These are phyloP conservation scores for Pseudoturritis turrita DNA, from an alignment of 345 rosid genomes.

Conservation along the genomic window DNA sequence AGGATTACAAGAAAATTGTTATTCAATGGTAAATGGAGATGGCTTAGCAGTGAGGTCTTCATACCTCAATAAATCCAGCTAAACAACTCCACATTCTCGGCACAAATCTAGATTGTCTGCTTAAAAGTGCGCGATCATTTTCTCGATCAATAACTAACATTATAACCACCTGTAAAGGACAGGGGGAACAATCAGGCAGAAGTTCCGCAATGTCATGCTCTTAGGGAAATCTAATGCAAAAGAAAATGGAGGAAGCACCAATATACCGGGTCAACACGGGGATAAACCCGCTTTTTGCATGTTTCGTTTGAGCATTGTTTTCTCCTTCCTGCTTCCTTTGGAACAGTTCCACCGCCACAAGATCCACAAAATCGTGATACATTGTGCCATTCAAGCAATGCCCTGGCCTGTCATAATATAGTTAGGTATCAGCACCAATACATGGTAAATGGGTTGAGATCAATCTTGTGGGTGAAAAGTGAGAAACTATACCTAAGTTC, in stretches of 20 bases:
- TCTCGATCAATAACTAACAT: conserved; percentile 90
- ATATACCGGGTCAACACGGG: conserved; percentile 85
- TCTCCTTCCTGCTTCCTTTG: conserved; percentile 78
- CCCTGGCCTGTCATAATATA: conserved; percentile 54
- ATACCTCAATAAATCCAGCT: conserved; percentile 93
- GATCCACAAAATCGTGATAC: conserved; percentile 68
- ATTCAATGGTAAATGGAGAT: background rate
- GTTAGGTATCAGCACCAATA: background rate
- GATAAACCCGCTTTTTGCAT: conserved; percentile 72
- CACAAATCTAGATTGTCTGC: conserved; percentile 80
- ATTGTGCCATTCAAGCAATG: conserved; percentile 82
- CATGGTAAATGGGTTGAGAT: background rate
- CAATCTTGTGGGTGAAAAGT: background rate
- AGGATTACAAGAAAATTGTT: background rate
- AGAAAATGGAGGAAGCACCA: background rate
- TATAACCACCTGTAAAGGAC: conserved; percentile 66
- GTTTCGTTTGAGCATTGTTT: conserved; percentile 59
- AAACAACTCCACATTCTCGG: conserved; percentile 98
- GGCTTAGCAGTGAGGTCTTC: background rate
- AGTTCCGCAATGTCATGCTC: conserved; percentile 22
- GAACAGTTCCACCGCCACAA: conserved; percentile 67
- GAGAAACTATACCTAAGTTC: background rate
- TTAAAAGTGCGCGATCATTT: conserved; percentile 74
- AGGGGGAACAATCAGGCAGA: background rate
- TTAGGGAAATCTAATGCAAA: conserved; percentile 18